Percentiles rank a stretch among this genome's conserved stretches.
phyloP scores from a whole-genome alignment of 768 basidiomycete genomes.

The Austroboletus eburneus region DNA sequence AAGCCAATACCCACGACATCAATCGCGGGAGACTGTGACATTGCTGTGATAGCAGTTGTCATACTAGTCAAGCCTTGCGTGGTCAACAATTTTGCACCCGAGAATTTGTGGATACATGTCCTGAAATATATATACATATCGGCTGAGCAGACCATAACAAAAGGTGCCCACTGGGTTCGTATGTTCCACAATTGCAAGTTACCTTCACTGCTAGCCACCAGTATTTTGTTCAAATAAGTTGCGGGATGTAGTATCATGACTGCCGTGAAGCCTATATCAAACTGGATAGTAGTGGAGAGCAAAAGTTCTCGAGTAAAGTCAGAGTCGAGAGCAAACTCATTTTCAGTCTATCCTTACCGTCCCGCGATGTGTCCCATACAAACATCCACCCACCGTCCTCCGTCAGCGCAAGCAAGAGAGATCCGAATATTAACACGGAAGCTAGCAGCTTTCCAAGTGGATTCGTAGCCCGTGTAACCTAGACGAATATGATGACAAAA shows the following conservation, averaged over 20 bases:
- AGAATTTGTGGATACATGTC: slow-evolving; percentile 78
- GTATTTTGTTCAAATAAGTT: slow-evolving; percentile 94
- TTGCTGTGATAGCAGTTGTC: slow-evolving; percentile 58
- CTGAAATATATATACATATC: slow-evolving; percentile 35
- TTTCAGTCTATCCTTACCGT: slow-evolving; percentile 41
- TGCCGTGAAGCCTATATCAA: slow-evolving; percentile 84
- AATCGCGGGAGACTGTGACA: slow-evolving; percentile 91
- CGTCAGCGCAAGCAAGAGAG: slow-evolving; percentile 72
- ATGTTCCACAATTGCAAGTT: slow-evolving; percentile 93
- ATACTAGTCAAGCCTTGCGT: slow-evolving; percentile 28
- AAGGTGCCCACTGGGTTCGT: slow-evolving; percentile 59
- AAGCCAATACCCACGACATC: slow-evolving; percentile 96
- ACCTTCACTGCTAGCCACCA: slow-evolving; percentile 81
- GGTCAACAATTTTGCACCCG: slow-evolving; percentile 48
- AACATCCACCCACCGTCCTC: slow-evolving; percentile 76
- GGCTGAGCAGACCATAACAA: neutral
- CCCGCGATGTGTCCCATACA: slow-evolving; percentile 65
- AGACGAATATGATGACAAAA: slow-evolving; percentile 6
- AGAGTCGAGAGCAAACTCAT: slow-evolving; percentile 2
- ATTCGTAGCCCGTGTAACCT: slow-evolving; percentile 57
- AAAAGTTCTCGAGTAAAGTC: slow-evolving; percentile 17
- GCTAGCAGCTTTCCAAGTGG: slow-evolving; percentile 58
- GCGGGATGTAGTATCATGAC: slow-evolving; percentile 84
- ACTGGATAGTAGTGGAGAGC: slow-evolving; percentile 58
- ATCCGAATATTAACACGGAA: slow-evolving; percentile 75